Conservation (phyloP, 106 monocot species). For the Agapanthus africanus region DNA sequence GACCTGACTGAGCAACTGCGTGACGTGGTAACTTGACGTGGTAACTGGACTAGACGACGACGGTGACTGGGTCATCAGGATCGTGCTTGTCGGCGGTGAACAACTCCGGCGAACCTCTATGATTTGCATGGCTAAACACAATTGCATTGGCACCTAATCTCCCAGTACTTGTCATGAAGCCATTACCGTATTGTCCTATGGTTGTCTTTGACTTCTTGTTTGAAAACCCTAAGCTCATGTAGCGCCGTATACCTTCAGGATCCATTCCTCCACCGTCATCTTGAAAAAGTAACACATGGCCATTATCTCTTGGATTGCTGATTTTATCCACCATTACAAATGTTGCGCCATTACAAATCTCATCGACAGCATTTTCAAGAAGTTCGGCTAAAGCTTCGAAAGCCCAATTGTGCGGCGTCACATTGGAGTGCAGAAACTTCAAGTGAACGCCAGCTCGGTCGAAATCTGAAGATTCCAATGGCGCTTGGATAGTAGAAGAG, state of each 20-base stretch:
- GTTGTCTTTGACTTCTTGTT: slow-evolving; percentile 64
- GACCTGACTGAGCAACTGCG: no score
- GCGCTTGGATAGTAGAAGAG: slow-evolving; percentile 9
- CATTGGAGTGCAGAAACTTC: slow-evolving; percentile 89
- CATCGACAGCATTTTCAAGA: slow-evolving; percentile 94
- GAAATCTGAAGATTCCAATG: slow-evolving; percentile 37
- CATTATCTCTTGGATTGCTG: slow-evolving; percentile 49
- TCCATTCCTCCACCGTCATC: slow-evolving; percentile 98
- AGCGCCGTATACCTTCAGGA: slow-evolving; percentile 66
- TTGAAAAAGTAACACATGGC: slow-evolving; percentile 73
- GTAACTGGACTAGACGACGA: no score
- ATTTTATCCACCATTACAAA: slow-evolving; percentile 69
- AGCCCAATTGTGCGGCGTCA: slow-evolving; percentile 92
- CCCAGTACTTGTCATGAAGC: no score
- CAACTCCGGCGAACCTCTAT: no score
- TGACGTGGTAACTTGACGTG: no score
- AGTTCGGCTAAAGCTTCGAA: slow-evolving; percentile 95
- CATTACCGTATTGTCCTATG: slow-evolving; percentile 93
- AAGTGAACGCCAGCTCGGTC: slow-evolving; percentile 82
- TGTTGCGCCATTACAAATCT: slow-evolving; percentile 83
- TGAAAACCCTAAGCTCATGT: slow-evolving; percentile 95
- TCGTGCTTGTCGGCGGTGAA: no score
- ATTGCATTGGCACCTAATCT: no score
- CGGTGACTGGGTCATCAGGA: no score
- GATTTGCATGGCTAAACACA: no score